Conservation (phyloP, 2,329 filamentous ascomycete genomes). For the Shiraia sp. region DNA sequence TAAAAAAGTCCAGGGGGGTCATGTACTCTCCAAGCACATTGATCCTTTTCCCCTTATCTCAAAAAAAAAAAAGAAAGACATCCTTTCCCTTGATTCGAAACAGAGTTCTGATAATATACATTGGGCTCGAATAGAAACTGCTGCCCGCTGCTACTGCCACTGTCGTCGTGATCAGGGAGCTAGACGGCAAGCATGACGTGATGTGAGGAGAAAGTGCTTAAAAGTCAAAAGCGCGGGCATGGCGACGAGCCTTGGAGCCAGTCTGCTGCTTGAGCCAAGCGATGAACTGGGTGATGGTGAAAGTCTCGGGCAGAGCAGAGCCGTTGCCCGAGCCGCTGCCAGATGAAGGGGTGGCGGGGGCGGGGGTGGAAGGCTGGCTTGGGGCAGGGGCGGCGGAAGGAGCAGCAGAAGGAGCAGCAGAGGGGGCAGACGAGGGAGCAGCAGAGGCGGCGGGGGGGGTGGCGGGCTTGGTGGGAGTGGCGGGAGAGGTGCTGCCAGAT, state of each 20-base stretch:
- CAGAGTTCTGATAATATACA: no score
- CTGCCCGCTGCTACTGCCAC: no score
- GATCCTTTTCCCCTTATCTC: no score
- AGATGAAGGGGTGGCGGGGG: constrained; percentile 10
- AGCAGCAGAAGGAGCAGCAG: constrained; percentile 1
- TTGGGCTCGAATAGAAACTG: no score
- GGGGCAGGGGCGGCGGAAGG: constrained; percentile 11
- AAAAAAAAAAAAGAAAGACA: no score
- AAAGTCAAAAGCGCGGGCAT: constrained; percentile 34
- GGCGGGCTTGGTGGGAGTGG: constrained; percentile 11
- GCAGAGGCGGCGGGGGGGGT: constrained; percentile 4
- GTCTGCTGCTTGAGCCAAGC: constrained; percentile 31
- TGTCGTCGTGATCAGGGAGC: no score
- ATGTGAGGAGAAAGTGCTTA: no score
- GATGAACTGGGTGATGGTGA: constrained; percentile 36
- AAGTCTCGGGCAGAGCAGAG: constrained; percentile 30
- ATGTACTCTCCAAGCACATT: no score
- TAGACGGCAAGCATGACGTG: no score
- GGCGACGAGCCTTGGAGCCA: constrained; percentile 21
- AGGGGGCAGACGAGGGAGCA: constrained; percentile 6
- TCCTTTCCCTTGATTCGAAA: no score
- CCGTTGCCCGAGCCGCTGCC: constrained; percentile 17
- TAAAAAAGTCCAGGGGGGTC: no score
- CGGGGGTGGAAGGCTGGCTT: constrained; percentile 9
- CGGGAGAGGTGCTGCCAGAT: constrained; percentile 13